Evolutionary conservation across 2,329 filamentous ascomycete species (phyloP).

Genomic region (Ophiocordyceps unilateralis): DNA sequence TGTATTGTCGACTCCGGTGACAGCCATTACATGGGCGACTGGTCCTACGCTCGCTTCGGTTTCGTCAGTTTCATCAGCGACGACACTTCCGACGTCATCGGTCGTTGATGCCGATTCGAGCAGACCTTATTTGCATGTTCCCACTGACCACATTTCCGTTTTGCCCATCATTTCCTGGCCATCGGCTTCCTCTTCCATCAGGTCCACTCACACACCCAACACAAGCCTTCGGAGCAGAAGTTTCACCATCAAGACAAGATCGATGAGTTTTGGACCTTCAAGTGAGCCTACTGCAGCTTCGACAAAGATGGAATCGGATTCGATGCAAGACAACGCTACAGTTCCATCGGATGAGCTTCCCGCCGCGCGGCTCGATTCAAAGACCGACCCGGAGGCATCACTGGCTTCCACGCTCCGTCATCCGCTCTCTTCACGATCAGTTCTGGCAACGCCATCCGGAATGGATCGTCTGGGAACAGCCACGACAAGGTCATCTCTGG

Average conservation of each 20-base stretch:
- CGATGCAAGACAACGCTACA: not conserved
- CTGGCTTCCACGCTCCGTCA: not conserved
- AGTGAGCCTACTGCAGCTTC: not conserved
- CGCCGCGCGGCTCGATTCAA: too few species aligned
- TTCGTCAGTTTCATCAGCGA: not conserved
- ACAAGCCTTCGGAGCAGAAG: not conserved
- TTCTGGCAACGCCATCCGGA: not conserved
- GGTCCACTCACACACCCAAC: not conserved
- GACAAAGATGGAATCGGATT: not conserved
- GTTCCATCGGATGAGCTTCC: not conserved
- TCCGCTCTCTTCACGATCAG: not conserved
- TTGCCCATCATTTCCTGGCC: not conserved
- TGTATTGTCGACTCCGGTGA: too few species aligned
- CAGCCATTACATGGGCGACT: too few species aligned
- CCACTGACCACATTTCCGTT: not conserved
- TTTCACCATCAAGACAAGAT: not conserved
- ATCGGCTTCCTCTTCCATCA: not conserved
- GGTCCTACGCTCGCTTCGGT: too few species aligned
- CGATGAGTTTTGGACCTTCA: not conserved
- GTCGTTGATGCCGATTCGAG: not conserved
- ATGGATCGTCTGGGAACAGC: not conserved
- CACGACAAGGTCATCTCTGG: not conserved
- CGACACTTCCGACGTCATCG: not conserved
- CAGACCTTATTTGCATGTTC: not conserved
- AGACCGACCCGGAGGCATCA: not conserved